These are phyloP conservation scores for Setaria italica DNA, from an alignment of 202 grass and related monocot species.

Conservation along the genomic window DNA sequence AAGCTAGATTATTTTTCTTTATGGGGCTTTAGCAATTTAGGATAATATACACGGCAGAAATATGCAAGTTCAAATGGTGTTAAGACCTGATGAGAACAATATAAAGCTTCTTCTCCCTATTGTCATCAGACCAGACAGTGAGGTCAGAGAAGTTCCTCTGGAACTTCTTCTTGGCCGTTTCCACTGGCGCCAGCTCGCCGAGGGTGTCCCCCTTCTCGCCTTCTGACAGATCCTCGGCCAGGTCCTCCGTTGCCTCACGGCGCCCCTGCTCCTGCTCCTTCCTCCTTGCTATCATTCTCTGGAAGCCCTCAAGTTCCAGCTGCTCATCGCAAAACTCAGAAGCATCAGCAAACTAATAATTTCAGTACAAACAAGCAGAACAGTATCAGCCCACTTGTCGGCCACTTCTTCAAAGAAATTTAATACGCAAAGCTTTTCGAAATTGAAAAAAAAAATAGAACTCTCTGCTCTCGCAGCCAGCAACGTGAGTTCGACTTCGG, in stretches of 20 bases:
- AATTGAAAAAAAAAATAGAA: not conserved
- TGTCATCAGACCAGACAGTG: slow-evolving; percentile 78
- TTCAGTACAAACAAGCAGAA: not conserved
- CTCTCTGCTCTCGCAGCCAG: not conserved
- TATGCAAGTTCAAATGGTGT: not conserved
- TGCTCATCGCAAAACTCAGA: slow-evolving; percentile 37
- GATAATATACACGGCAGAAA: not conserved
- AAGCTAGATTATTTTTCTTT: not conserved
- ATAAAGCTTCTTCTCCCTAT: slow-evolving; percentile 87
- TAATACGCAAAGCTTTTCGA: not conserved
- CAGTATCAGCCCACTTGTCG: not conserved
- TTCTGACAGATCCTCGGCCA: slow-evolving; percentile 84
- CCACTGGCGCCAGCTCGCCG: slow-evolving; percentile 50
- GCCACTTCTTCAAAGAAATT: not conserved
- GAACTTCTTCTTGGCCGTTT: slow-evolving; percentile 65
- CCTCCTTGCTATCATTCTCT: slow-evolving; percentile 66
- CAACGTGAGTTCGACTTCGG: not conserved
- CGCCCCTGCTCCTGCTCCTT: slow-evolving; percentile 84
- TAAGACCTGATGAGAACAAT: slow-evolving; percentile 84
- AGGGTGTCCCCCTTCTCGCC: slow-evolving; percentile 81
- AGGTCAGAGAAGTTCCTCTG: slow-evolving; percentile 87
- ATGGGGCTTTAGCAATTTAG: not conserved
- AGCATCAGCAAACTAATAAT: slow-evolving; percentile 7
- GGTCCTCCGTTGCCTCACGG: slow-evolving; percentile 73
- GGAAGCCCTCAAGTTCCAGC: slow-evolving; percentile 80